A percentile compares a stretch with the other conserved stretches of the same genome.
Evolutionary conservation across 495 filamentous ascomycete genomes (phyloP).

Genomic region (Monascus purpureus): DNA sequence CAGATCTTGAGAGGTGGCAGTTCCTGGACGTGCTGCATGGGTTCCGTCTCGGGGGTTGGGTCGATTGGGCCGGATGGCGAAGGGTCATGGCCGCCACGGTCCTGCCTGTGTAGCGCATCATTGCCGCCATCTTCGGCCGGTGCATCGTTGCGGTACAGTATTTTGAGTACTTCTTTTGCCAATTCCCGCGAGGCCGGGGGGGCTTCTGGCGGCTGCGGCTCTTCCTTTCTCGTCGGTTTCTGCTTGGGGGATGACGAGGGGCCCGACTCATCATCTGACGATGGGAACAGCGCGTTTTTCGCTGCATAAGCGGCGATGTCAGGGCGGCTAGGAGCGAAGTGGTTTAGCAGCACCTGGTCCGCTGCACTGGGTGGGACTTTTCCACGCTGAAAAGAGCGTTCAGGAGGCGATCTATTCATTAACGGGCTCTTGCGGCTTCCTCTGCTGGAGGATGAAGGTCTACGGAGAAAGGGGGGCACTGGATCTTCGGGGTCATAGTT

Average conservation of each 20-base stretch:
- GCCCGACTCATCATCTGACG: constrained; percentile 4
- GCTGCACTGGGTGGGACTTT: too few relatives aligned
- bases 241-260: not conserved
- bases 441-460: not conserved
- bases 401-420: not conserved
- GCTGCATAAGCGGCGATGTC: constrained; percentile 17
- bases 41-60: not conserved
- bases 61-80: not conserved
- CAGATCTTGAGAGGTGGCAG: not conserved
- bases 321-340: not conserved
- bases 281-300: constrained; percentile 7
- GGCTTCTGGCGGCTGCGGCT: not conserved
- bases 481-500: constrained; percentile 12
- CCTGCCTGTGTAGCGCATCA: not conserved
- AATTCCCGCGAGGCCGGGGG: not conserved
- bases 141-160: not conserved
- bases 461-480: constrained; percentile 9
- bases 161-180: not conserved
- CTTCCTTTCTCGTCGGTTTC: not conserved
- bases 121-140: not conserved
- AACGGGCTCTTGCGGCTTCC: too few relatives aligned
- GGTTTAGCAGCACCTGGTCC: not conserved
- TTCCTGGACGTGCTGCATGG: constrained; percentile 1
- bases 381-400: not conserved
- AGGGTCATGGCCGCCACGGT: not conserved